Percentiles rank a stretch among this genome's conserved stretches.
These are phyloP conservation scores for Ulota crispa DNA, from an alignment of 225 moss, liverwort and hornwort genomes.

Conservation along the genomic window DNA sequence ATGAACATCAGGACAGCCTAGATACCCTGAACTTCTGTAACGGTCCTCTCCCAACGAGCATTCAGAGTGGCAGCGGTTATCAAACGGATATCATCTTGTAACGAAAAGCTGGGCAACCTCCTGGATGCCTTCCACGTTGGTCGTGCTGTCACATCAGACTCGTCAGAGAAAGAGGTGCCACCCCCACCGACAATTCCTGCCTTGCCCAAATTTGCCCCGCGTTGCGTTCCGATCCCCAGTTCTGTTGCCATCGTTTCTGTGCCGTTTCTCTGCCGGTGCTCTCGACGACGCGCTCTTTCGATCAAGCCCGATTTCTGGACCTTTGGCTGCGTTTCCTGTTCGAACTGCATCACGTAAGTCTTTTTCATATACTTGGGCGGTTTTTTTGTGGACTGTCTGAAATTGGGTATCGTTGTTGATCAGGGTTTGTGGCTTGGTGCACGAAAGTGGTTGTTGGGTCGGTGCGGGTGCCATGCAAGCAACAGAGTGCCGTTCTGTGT, in stretches of 20 bases:
- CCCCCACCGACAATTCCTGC: constrained; percentile 12
- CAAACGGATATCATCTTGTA: rapidly evolving
- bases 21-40: not conserved
- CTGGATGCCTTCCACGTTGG: not conserved
- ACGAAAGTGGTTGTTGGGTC: not conserved
- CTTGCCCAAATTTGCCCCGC: not conserved
- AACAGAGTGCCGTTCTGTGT: not conserved
- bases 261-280: no score
- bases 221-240: not conserved
- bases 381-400: not conserved
- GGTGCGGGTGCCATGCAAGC: not conserved
- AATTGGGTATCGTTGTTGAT: not conserved
- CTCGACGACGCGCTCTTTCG: not conserved
- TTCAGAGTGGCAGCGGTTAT: rapidly evolving
- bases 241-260: not conserved
- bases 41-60: not conserved
- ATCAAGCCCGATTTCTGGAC: not conserved
- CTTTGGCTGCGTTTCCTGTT: not conserved
- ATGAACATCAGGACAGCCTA: no score
- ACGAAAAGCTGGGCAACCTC: not conserved
- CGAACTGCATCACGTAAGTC: not conserved
- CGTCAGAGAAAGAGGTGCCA: not conserved
- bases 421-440: constrained; percentile 6
- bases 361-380: not conserved
- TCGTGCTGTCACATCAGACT: not conserved